Base-by-base conservation (phyloP, 2,329 filamentous ascomycete genomes). In the Tolypocladium pustulatum region DNA sequence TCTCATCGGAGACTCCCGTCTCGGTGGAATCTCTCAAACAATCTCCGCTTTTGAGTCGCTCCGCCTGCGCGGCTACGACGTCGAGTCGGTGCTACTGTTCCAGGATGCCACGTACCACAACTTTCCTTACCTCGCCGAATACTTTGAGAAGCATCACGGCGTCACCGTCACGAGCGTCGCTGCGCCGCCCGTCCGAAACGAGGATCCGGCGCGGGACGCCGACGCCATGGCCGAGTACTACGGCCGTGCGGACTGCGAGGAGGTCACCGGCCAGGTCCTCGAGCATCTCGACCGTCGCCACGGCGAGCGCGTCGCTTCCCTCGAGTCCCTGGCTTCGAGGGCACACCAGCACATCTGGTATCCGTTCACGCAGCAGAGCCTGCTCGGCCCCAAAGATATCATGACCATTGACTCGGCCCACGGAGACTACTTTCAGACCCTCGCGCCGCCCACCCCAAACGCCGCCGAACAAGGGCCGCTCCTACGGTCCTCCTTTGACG, bases 41-140 rank as follows among this genome's bases (percentile, higher is more conserved):
- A 89, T 95, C 51, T 87, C 88, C 0, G 89, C 91, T 0, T 92
- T 85, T 63, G 90, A 95, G 71, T 91, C 88, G 1, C 76, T 95
- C 1, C 78, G 82, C 54, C 74, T 93, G n/a, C 81, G 91, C 22
- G 90, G 90, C 1, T 92, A 93, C 65, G 87, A 93, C 62, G 77
- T 95, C 10, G 82, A 87, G 60, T 80, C 81, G 0, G 79, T 94
- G 0, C 69, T 91, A 0, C 71, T 93, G 13, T 92, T 95, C 66
- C 73, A 81, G 15, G 81, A 90, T 49, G 74, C 78, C 0, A 75
- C 78, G 40, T 91, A 90, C 63, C 76, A 83, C 58, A 93, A 93
- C 61, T 79, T 87, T 55, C 72, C 75, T 4, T 93, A 91, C 65
- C 74, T 94, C 1, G 72, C 73, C 7, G 75, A 85, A 0, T 91